phyloP scores from a whole-genome alignment of 768 basidiomycete genomes.

The Melanogaster broomeanus region DNA sequence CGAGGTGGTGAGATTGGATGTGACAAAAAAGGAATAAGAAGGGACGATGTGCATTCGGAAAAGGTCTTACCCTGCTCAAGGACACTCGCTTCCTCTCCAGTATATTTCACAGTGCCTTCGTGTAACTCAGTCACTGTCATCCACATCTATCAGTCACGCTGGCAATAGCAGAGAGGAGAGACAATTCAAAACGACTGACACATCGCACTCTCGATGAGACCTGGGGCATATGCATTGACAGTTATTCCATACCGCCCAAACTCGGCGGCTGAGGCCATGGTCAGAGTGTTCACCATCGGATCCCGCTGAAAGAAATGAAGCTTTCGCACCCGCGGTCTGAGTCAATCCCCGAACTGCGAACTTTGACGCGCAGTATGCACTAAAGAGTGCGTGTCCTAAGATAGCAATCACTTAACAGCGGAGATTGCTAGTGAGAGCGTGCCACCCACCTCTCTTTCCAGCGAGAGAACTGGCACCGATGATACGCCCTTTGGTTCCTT shows the following conservation, averaged over 20 bases:
- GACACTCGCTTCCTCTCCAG: slow-evolving; percentile 13
- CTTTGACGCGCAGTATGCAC: slow-evolving; percentile 40
- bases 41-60: too few species aligned
- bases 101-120: slow-evolving; percentile 9
- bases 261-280: slow-evolving; percentile 30
- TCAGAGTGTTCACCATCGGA: background rate
- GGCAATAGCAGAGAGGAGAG: too few species aligned
- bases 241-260: slow-evolving; percentile 32
- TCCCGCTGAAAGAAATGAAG: background rate
- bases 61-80: slow-evolving; percentile 10
- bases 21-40: too few species aligned
- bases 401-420: background rate
- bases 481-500: slow-evolving; percentile 43
- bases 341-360: slow-evolving; percentile 46
- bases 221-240: slow-evolving; percentile 37
- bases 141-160: background rate
- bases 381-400: slow-evolving; percentile 30
- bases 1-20: too few species aligned
- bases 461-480: slow-evolving; percentile 40
- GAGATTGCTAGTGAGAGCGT: background rate
- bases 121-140: slow-evolving; percentile 18
- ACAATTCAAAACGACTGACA: slow-evolving; percentile 14
- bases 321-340: slow-evolving; percentile 28
- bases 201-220: slow-evolving; percentile 30
- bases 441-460: slow-evolving; percentile 29